Evolutionary conservation across 257 asterid species (phyloP).

Genomic region (Buddleja alternifolia): DNA sequence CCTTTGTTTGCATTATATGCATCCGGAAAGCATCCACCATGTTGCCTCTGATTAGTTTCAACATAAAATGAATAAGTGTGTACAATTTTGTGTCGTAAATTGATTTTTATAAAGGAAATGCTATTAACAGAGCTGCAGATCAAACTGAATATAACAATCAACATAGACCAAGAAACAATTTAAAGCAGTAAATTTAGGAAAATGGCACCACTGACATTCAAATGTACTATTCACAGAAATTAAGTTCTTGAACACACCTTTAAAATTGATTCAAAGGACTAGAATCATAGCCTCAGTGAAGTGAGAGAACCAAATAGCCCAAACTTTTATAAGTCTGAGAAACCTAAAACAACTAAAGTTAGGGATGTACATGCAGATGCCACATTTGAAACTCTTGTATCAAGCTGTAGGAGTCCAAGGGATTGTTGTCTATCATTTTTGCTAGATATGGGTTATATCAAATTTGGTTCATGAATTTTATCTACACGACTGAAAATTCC

Average conservation of each 20-base stretch:
- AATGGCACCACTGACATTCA: not conserved
- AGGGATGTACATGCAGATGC: conserved; percentile 1
- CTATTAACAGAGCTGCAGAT: not conserved
- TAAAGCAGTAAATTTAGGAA: not conserved
- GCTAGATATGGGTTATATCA: not conserved
- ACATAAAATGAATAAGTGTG: conserved; percentile 25
- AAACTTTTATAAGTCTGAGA: conserved; percentile 2
- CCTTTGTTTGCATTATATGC: conserved; percentile 99
- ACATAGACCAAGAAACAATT: conserved; percentile 18
- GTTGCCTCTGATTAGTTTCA: conserved; percentile 71
- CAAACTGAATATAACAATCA: conserved; percentile 15
- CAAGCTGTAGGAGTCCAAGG: conserved; percentile 7
- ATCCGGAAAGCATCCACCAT: conserved; percentile 99
- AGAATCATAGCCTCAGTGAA: conserved; percentile 21
- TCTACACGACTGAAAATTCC: not conserved
- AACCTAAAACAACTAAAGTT: conserved; percentile 14
- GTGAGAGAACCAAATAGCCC: conserved; percentile 10
- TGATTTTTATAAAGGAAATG: not conserved
- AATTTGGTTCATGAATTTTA: not conserved
- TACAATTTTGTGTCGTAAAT: conserved; percentile 15
- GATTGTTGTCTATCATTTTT: not conserved
- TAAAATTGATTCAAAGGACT: not conserved
- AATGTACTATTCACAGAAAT: not conserved
- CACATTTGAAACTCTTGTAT: conserved; percentile 5
- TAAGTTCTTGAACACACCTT: conserved; percentile 4